Conservation (phyloP, 2,329 filamentous ascomycete species). For the Aspergillus pseudotamarii region DNA sequence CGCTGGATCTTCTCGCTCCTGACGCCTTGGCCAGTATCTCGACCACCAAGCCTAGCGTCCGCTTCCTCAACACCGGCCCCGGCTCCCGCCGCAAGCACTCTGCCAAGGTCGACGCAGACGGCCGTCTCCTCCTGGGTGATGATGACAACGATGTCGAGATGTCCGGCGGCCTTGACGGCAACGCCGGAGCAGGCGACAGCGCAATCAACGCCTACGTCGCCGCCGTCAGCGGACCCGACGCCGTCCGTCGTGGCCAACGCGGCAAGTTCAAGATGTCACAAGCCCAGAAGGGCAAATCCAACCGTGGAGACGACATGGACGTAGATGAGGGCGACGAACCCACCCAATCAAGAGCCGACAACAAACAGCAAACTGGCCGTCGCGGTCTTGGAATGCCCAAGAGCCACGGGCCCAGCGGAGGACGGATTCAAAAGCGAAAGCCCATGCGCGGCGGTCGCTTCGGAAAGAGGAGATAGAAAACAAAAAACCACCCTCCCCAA, state of each 20-base stretch:
- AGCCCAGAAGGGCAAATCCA: slow-evolving; percentile 37
- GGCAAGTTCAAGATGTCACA: slow-evolving; percentile 64
- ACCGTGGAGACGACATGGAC: slow-evolving; percentile 48
- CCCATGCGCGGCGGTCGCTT: slow-evolving; percentile 13
- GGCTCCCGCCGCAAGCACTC: slow-evolving; percentile 43
- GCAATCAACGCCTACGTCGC: slow-evolving; percentile 64
- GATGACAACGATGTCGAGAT: slow-evolving; percentile 42
- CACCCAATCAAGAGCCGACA: neutral
- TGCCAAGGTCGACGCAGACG: slow-evolving; percentile 48
- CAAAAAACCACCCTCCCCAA: neutral
- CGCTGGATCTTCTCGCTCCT: slow-evolving; percentile 88
- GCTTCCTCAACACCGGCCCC: slow-evolving; percentile 44
- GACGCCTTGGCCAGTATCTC: slow-evolving; percentile 91
- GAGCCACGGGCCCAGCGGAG: slow-evolving; percentile 27
- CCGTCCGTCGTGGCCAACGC: slow-evolving; percentile 59
- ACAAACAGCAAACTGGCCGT: slow-evolving; percentile 15
- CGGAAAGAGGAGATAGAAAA: slow-evolving; percentile 3
- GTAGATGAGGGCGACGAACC: slow-evolving; percentile 30
- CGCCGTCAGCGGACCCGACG: slow-evolving; percentile 62
- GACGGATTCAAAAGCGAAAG: slow-evolving; percentile 28
- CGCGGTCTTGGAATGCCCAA: slow-evolving; percentile 34
- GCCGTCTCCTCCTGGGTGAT: slow-evolving; percentile 47
- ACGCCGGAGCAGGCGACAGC: slow-evolving; percentile 28
- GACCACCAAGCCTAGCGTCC: slow-evolving; percentile 73
- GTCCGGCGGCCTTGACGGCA: slow-evolving; percentile 49